A percentile compares a stretch with the other conserved stretches of the same genome.
phyloP scores from a whole-genome alignment of 140 eudicot genomes.

The Flaveria floridana region DNA sequence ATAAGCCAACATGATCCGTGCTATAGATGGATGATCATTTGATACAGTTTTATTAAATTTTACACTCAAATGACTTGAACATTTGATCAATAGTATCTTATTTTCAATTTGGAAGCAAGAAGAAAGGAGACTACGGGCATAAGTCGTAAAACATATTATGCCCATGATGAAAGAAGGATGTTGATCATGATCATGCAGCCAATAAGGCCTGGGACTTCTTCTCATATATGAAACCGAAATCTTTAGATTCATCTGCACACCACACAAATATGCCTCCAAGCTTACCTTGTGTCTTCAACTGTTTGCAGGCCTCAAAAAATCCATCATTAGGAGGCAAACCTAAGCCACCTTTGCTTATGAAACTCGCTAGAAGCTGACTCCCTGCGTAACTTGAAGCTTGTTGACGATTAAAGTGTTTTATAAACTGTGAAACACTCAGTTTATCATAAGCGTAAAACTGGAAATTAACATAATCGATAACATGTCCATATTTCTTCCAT shows the following conservation, averaged over 20 bases:
- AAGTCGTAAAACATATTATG: constrained; percentile 2
- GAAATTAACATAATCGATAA: constrained; percentile 44
- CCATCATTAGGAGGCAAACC: constrained; percentile 40
- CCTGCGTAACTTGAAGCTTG: constrained; percentile 36
- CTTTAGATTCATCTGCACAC: constrained; percentile 44
- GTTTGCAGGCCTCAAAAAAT: constrained; percentile 40
- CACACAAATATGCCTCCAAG: constrained; percentile 46
- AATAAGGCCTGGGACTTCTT: constrained; percentile 29
- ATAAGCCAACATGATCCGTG: background rate
- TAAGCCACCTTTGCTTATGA: constrained; percentile 31
- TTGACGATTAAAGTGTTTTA: constrained; percentile 23
- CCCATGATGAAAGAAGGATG: constrained; percentile 19
- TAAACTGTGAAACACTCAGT: constrained; percentile 38
- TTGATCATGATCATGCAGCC: constrained; percentile 33
- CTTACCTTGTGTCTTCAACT: constrained; percentile 32
- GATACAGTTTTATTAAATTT: constrained; percentile 4
- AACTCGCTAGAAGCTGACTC: constrained; percentile 39
- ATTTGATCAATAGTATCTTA: background rate
- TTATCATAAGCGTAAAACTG: constrained; percentile 43
- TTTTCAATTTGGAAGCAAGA: constrained; percentile 11
- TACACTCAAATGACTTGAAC: constrained; percentile 7
- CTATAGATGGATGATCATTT: background rate
- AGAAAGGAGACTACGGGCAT: constrained; percentile 13
- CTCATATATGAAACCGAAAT: constrained; percentile 28
- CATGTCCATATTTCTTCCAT: constrained; percentile 41